Evolutionary conservation across 2,329 filamentous ascomycete genomes (phyloP).

Genomic region (Tolypocladium nubicola): DNA sequence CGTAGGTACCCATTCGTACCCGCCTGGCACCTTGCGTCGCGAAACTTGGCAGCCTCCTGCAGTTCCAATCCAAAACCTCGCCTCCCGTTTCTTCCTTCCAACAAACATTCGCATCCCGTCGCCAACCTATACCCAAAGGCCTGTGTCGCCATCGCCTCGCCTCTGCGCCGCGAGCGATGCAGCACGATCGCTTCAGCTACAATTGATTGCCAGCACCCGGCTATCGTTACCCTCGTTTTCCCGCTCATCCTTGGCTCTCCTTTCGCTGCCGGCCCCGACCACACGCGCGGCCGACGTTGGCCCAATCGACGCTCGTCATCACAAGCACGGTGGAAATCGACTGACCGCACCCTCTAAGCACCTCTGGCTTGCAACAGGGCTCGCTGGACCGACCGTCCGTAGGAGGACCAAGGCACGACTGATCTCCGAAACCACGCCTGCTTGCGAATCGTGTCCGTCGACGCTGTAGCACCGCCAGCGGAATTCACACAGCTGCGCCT

Average conservation of each 20-base stretch:
- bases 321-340: background rate
- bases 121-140: background rate
- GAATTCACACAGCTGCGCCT: background rate
- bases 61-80: too few relatives aligned
- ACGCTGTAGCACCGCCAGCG: background rate
- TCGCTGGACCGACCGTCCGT: background rate
- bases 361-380: background rate
- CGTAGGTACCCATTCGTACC: too few relatives aligned
- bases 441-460: background rate
- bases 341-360: background rate
- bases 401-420: background rate
- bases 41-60: too few relatives aligned
- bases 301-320: background rate
- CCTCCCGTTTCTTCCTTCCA: background rate
- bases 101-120: background rate
- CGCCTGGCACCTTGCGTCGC: too few relatives aligned
- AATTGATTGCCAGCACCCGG: background rate
- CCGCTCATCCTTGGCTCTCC: background rate
- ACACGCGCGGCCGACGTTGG: background rate
- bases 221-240: background rate
- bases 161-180: background rate
- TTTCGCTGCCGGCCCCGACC: background rate
- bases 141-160: background rate
- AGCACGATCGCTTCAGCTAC: background rate
- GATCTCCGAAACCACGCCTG: background rate